Percentiles rank a stretch among this genome's conserved stretches.
Evolutionary conservation across 2,329 filamentous ascomycete species (phyloP).

Genomic region (Tolypocladium ophioglossoides): DNA sequence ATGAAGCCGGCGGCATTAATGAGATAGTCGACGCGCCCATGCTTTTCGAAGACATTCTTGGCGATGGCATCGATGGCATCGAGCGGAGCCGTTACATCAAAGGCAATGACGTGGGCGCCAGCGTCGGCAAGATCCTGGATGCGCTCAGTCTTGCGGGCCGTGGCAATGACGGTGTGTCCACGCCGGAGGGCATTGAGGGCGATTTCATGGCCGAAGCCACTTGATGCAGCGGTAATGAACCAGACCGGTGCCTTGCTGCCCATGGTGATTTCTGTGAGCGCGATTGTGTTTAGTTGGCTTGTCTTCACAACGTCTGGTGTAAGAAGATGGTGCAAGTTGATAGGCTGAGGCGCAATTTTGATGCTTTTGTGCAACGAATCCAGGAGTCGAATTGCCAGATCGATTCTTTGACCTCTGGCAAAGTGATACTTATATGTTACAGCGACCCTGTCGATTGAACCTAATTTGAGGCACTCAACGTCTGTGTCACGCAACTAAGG

Average conservation of each 20-base stretch:
- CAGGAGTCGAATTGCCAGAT: too few relatives aligned
- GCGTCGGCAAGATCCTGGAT: conserved; percentile 29
- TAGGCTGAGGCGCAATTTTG: too few relatives aligned
- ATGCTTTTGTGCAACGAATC: too few relatives aligned
- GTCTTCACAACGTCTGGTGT: too few relatives aligned
- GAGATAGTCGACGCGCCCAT: conserved; percentile 34
- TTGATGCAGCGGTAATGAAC: conserved; percentile 42
- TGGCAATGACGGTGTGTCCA: conserved; percentile 40
- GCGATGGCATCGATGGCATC: conserved; percentile 24
- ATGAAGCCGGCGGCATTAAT: conserved; percentile 37
- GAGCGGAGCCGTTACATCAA: conserved; percentile 35
- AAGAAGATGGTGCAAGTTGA: too few relatives aligned
- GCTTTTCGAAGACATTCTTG: conserved; percentile 17
- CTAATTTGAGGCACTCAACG: too few relatives aligned
- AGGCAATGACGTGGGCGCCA: conserved; percentile 30
- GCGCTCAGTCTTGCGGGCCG: conserved; percentile 29
- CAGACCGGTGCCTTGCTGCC: conserved; percentile 26
- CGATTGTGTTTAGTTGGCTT: too few relatives aligned
- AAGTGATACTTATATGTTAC: too few relatives aligned
- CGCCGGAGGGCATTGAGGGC: conserved; percentile 29
- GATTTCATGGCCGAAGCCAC: conserved; percentile 38
- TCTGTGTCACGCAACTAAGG: too few relatives aligned
- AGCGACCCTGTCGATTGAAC: too few relatives aligned
- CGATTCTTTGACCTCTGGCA: too few relatives aligned
- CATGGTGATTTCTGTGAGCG: conserved; percentile 11